phyloP scores from a whole-genome alignment of 148 eudicot species.

The Dianthus caryophyllus region DNA sequence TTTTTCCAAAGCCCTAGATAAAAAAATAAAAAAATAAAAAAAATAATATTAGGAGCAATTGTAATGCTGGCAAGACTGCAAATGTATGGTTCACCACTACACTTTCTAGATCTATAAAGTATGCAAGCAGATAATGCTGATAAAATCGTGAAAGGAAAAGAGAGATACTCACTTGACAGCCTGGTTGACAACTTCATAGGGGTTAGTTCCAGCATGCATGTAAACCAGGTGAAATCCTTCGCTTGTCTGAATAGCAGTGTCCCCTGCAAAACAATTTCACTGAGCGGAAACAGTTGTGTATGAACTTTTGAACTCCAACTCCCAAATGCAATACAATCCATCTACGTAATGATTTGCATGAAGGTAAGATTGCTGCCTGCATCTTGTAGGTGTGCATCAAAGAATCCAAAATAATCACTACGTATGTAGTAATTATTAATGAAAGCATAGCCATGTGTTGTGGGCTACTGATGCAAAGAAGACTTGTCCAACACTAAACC shows the following conservation, averaged over 20 bases:
- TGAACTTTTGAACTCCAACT: conserved; percentile 31
- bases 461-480: conserved; percentile 19
- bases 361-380: conserved; percentile 11
- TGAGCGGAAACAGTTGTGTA: conserved; percentile 29
- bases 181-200: conserved; percentile 70
- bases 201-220: conserved; percentile 84
- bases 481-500: conserved; percentile 14
- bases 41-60: background rate
- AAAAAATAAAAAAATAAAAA: background rate
- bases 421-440: background rate
- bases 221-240: conserved; percentile 77
- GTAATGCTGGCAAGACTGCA: background rate
- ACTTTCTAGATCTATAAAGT: background rate
- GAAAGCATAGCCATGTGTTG: conserved; percentile 10
- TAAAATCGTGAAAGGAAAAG: conserved; percentile 9
- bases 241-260: conserved; percentile 63
- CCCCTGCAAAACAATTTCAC: conserved; percentile 52
- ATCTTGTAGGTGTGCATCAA: conserved; percentile 12
- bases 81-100: background rate
- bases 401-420: conserved; percentile 11
- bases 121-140: conserved; percentile 6
- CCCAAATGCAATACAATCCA: conserved; percentile 18
- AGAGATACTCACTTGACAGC: conserved; percentile 67
- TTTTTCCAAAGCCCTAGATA: conserved; percentile 70
- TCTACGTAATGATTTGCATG: conserved; percentile 8